Evolutionary conservation across 306 rosid species (phyloP).

Genomic region (Cucumis hystrix): DNA sequence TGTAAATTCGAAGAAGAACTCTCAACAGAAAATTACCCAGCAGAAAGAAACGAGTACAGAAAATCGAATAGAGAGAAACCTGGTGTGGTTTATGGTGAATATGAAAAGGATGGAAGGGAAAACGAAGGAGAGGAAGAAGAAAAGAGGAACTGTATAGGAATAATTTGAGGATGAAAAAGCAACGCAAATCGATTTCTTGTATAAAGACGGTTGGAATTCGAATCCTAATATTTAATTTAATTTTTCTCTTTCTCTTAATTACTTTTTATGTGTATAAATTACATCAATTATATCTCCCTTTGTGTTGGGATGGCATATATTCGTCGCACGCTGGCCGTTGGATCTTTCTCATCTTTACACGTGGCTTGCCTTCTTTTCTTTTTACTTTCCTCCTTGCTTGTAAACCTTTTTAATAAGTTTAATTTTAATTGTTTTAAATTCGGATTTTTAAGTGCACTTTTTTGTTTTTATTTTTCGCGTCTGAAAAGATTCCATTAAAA

Average conservation of each 20-base stretch:
- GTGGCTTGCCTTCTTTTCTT: not conserved
- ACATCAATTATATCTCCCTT: not conserved
- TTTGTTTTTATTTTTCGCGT: not conserved
- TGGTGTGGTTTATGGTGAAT: not conserved
- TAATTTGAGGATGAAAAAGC: not conserved
- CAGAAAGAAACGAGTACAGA: not conserved
- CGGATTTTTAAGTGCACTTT: not conserved
- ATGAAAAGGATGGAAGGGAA: not conserved
- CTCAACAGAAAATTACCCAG: not conserved
- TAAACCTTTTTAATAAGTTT: not conserved
- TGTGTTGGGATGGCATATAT: not conserved
- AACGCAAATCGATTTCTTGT: not conserved
- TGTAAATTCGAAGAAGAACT: not conserved
- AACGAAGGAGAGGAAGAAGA: not conserved
- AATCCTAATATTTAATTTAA: not conserved
- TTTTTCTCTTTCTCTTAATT: not conserved
- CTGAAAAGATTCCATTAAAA: not conserved
- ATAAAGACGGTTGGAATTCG: not conserved
- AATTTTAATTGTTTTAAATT: not conserved
- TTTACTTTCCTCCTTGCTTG: not conserved
- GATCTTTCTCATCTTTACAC: conserved; percentile 1
- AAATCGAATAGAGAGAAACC: conserved; percentile 2
- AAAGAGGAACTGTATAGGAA: not conserved
- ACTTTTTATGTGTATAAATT: not conserved
- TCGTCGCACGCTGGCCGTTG: not conserved